Evolutionary conservation across 495 filamentous ascomycete genomes (phyloP), one percentile per base, ranked within the genome.

Genomic region (Penicillium antarcticum): DNA sequence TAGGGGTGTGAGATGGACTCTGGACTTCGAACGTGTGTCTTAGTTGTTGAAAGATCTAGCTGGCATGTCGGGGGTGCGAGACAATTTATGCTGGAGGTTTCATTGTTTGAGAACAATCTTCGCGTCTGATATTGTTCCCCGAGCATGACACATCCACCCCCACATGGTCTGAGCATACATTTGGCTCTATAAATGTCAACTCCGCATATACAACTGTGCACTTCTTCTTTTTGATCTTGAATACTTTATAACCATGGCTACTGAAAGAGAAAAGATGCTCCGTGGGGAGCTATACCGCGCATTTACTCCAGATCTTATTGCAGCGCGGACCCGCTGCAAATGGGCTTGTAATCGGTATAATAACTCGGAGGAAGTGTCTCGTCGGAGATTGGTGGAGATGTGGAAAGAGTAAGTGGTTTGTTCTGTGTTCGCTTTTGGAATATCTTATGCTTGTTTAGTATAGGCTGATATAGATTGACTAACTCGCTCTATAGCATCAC

Each of bases 341-440:
- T 58, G 63, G 12, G 87, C 87, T 2, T 82, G 75, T 59, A 62
- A 71, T 26, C 72, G 73, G 2, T 90, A 83, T 70, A 94, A 90
- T 65, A 74, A 71, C 19, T 72, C 78, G 4, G 77, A 78, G 0
- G 80, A 85, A 3, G 70, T 80, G 1, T 58, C 81, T 0, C 71
- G 87, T 26, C 72, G 88, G 42, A 68, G 68, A 37, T 62, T 80
- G 31, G 74, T 87, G 0, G 81, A 87, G 54, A 66, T 92, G n/a
- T 91, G 81, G 81, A 82, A 80, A 66, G 80, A 88, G 89, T 92
- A 71, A 74, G 82, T 72, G 26, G 44, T 18, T 18, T 56, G 17
- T 9, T 31, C 13, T 14, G 26, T 10, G 8, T 29, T 29, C 6
- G 5, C 8, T 29, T 29, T 7, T 29, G 26, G 26, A 9, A 29